phyloP scores from a whole-genome alignment of 2,329 filamentous ascomycete genomes.

The Diplodia mutila region DNA sequence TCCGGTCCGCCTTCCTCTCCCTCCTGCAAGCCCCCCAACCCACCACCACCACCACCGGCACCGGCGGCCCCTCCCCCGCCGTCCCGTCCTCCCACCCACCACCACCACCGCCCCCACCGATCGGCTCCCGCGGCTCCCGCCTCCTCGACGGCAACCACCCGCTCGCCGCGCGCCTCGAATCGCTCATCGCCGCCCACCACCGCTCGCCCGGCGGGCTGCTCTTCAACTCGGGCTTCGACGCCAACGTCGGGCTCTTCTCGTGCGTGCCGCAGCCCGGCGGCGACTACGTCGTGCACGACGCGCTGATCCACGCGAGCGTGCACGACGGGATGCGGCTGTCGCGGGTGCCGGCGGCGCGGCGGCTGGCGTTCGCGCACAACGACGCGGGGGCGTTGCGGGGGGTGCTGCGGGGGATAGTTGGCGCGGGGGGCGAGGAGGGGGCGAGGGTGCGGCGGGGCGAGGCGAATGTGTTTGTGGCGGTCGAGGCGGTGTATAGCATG shows the following conservation, averaged over 20 bases:
- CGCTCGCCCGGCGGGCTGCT: constrained; percentile 61
- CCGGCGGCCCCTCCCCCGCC: constrained; percentile 59
- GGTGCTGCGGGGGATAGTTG: constrained; percentile 35
- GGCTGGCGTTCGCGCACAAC: constrained; percentile 63
- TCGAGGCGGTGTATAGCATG: constrained; percentile 69
- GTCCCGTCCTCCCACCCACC: constrained; percentile 51
- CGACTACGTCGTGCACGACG: constrained; percentile 67
- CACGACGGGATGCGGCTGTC: constrained; percentile 76
- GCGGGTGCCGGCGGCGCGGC: constrained; percentile 51
- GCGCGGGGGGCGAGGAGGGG: constrained; percentile 39
- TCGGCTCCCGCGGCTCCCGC: constrained; percentile 64
- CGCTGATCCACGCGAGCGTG: constrained; percentile 75
- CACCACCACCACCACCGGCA: constrained; percentile 61
- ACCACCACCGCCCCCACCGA: constrained; percentile 59
- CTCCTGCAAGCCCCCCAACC: constrained; percentile 43
- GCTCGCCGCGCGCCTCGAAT: constrained; percentile 64
- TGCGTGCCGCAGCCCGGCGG: constrained; percentile 53
- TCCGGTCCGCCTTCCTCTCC: constrained; percentile 54
- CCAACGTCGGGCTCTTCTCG: constrained; percentile 53
- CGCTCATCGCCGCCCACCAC: constrained; percentile 63
- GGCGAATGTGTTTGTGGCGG: constrained; percentile 38
- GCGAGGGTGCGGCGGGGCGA: constrained; percentile 25
- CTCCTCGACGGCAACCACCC: constrained; percentile 67
- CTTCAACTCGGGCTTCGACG: constrained; percentile 61
- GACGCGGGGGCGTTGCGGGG: constrained; percentile 43